These are phyloP conservation scores for Leccinum disarticulatum DNA, from an alignment of 768 basidiomycete species.

Conservation along the genomic window DNA sequence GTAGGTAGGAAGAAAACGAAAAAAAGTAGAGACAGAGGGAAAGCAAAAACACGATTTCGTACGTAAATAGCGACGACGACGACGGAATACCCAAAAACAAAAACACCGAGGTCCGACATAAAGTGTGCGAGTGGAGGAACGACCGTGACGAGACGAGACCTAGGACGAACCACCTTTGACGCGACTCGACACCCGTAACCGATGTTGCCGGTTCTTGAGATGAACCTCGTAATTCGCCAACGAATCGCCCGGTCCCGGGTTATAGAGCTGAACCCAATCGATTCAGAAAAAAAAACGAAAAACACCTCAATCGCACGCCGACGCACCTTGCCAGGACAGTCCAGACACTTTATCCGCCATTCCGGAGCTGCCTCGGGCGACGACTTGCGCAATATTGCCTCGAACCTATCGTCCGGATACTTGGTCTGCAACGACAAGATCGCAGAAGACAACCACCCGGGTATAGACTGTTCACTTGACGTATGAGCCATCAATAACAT, in stretches of 20 bases:
- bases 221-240: constrained; percentile 92
- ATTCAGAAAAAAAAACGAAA: background rate
- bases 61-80: constrained; percentile 15
- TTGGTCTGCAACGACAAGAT: constrained; percentile 63
- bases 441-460: constrained; percentile 71
- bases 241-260: constrained; percentile 85
- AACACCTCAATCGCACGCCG: no score
- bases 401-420: constrained; percentile 83
- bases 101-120: constrained; percentile 13
- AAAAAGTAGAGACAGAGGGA: background rate
- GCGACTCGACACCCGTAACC: constrained; percentile 69
- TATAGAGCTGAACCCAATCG: constrained; percentile 63
- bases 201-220: constrained; percentile 80
- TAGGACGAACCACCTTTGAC: constrained; percentile 22
- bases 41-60: constrained; percentile 11
- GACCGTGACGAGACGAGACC: background rate
- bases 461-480: constrained; percentile 43
- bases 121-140: background rate
- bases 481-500: constrained; percentile 34
- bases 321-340: constrained; percentile 88
- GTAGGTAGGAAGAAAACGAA: background rate
- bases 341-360: constrained; percentile 89
- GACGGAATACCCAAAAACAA: constrained; percentile 5
- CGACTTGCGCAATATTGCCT: constrained; percentile 65
- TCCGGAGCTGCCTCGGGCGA: constrained; percentile 59